phyloP scores from a whole-genome alignment of 2,329 filamentous ascomycete genomes.

The Alternaria metachromatica region DNA sequence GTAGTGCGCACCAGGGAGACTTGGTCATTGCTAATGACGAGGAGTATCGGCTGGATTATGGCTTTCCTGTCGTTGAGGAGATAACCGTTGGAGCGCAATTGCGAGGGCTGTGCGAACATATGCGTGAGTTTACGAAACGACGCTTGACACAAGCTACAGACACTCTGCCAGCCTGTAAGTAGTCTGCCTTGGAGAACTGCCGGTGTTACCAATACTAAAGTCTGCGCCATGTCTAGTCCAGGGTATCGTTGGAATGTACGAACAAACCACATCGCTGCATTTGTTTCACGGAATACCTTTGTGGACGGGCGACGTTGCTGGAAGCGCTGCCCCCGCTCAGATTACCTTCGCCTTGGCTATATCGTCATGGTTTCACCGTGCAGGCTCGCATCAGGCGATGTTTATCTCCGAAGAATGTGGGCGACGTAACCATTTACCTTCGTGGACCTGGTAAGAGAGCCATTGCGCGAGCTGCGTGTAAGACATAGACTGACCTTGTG shows the following conservation, averaged over 20 bases:
- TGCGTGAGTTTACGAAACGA: conserved; percentile 15
- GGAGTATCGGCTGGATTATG: conserved; percentile 13
- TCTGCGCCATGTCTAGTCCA: neutral
- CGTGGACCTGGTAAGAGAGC: neutral
- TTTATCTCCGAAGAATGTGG: conserved; percentile 10
- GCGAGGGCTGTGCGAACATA: conserved; percentile 17
- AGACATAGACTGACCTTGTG: neutral
- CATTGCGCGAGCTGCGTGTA: neutral
- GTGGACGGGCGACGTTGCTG: conserved; percentile 12
- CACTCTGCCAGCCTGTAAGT: conserved; percentile 5
- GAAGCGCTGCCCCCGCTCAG: conserved; percentile 1
- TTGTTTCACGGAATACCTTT: conserved; percentile 12
- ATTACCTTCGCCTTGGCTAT: conserved; percentile 17
- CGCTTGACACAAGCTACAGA: conserved; percentile 7
- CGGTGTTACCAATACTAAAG: neutral
- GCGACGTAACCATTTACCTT: neutral
- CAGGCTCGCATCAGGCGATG: conserved; percentile 1
- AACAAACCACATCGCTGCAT: neutral
- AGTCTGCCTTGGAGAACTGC: conserved; percentile 3
- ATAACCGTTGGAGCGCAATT: conserved; percentile 6
- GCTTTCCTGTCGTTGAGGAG: conserved; percentile 7
- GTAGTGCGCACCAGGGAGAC: conserved; percentile 1
- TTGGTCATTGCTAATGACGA: conserved; percentile 10
- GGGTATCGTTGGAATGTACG: conserved; percentile 8
- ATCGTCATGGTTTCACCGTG: conserved; percentile 17